Evolutionary conservation across 2,329 filamentous ascomycete genomes (phyloP).

Genomic region (Cordyceps tenuipes): DNA sequence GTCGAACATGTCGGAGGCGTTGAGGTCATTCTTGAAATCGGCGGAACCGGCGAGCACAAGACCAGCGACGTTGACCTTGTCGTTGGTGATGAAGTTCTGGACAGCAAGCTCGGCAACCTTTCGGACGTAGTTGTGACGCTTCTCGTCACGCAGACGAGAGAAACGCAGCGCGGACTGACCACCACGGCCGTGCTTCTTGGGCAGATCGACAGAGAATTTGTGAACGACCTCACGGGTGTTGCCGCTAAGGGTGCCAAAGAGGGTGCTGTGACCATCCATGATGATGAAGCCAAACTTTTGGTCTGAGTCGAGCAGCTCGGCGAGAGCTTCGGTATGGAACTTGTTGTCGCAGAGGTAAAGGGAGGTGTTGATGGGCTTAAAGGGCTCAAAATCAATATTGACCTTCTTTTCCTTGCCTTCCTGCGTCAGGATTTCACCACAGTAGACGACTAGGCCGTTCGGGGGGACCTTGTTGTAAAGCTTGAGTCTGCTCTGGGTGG

Average conservation of each 20-base stretch:
- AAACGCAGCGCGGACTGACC: slow-evolving; percentile 99
- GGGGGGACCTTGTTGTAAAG: slow-evolving; percentile 98
- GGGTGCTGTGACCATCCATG: slow-evolving; percentile 98
- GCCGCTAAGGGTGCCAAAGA: slow-evolving; percentile 93
- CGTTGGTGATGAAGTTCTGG: slow-evolving; percentile 96
- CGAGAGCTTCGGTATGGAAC: slow-evolving; percentile 95
- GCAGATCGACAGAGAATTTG: slow-evolving; percentile 97
- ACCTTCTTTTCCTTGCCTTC: slow-evolving; percentile 99
- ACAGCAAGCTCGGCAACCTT: slow-evolving; percentile 97
- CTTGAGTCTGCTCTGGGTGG: slow-evolving; percentile 97
- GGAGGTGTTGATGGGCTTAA: slow-evolving; percentile 99
- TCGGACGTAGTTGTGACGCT: slow-evolving; percentile 99
- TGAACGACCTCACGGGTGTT: slow-evolving; percentile 96
- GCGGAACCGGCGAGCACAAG: slow-evolving; percentile 93
- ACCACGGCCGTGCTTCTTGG: slow-evolving; percentile 99
- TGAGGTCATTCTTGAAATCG: slow-evolving; percentile 99
- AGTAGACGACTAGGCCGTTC: slow-evolving; percentile 97
- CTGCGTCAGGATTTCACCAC: slow-evolving; percentile 98
- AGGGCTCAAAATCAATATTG: slow-evolving; percentile 99
- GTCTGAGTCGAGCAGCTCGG: slow-evolving; percentile 94
- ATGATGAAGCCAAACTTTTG: slow-evolving; percentile 99
- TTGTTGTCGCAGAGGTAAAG: slow-evolving; percentile 99
- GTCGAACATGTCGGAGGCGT: slow-evolving; percentile 96
- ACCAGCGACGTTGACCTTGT: slow-evolving; percentile 97
- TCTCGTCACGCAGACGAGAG: slow-evolving; percentile 97